Conservation (phyloP, 805 yeast species). For the Wickerhamomyces strasburgensis region DNA sequence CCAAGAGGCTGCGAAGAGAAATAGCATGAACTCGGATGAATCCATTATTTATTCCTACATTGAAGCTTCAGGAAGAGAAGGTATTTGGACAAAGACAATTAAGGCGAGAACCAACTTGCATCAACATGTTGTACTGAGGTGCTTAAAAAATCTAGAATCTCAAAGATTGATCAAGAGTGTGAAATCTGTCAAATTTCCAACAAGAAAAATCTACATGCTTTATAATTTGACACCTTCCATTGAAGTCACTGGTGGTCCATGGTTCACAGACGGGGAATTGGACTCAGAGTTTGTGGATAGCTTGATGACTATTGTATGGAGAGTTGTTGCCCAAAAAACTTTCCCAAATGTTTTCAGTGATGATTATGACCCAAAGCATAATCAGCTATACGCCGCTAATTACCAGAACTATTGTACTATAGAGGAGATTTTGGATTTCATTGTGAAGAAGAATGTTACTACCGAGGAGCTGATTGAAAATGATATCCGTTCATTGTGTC, state of each 20-base stretch:
- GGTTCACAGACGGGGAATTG: conserved; percentile 95
- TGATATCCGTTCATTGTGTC: conserved; percentile 80
- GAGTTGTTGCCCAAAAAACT: conserved; percentile 71
- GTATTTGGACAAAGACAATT: conserved; percentile 92
- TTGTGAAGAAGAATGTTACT: conserved; percentile 66
- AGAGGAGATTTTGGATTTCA: conserved; percentile 72
- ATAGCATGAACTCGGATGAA: conserved; percentile 81
- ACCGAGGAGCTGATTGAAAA: conserved; percentile 69
- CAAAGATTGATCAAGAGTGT: conserved; percentile 84
- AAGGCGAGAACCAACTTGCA: conserved; percentile 85
- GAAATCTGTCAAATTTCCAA: conserved; percentile 87
- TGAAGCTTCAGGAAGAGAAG: conserved; percentile 90
- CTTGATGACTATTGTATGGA: conserved; percentile 79
- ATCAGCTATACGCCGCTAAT: conserved; percentile 47
- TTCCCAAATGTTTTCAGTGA: conserved; percentile 64
- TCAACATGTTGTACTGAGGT: conserved; percentile 83
- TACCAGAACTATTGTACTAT: conserved; percentile 64
- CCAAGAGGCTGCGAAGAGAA: conserved; percentile 71
- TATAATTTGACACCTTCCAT: conserved; percentile 89
- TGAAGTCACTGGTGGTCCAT: conserved; percentile 98
- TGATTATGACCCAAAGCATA: conserved; percentile 21
- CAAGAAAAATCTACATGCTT: conserved; percentile 93
- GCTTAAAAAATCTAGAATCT: conserved; percentile 72
- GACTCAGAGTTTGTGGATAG: conserved; percentile 92
- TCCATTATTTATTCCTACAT: conserved; percentile 86